A percentile compares a stretch with the other conserved stretches of the same genome.
These are phyloP conservation scores for Fusarium sp. DNA, from an alignment of 2,329 filamentous ascomycete genomes.

Conservation along the genomic window DNA sequence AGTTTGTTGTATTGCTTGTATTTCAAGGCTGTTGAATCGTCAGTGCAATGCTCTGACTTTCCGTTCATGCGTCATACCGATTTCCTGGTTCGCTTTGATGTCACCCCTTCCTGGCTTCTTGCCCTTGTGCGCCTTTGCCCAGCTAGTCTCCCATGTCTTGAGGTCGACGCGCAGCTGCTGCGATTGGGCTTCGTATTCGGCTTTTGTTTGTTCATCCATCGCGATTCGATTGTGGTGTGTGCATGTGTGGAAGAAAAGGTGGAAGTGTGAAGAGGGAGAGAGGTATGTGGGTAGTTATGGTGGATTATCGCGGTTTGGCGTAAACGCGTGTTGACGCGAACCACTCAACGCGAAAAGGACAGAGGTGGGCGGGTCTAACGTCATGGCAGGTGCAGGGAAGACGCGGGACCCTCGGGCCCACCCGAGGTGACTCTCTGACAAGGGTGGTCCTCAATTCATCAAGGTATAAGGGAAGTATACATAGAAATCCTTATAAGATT, in stretches of 20 bases:
- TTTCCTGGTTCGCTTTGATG: slow-evolving; percentile 78
- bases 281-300: slow-evolving; percentile 8
- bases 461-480: neutral
- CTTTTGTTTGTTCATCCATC: slow-evolving; percentile 62
- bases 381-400: slow-evolving; percentile 34
- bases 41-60: neutral
- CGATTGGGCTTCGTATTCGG: slow-evolving; percentile 62
- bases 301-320: slow-evolving; percentile 30
- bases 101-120: slow-evolving; percentile 79
- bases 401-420: slow-evolving; percentile 15
- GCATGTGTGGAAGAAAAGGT: neutral
- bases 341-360: slow-evolving; percentile 40
- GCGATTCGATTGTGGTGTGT: neutral
- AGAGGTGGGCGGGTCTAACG: slow-evolving; percentile 11
- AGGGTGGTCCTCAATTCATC: neutral
- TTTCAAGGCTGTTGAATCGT: slow-evolving; percentile 66
- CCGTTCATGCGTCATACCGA: slow-evolving; percentile 64
- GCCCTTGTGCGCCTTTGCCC: slow-evolving; percentile 71
- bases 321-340: slow-evolving; percentile 41
- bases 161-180: slow-evolving; percentile 73
- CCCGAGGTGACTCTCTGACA: neutral
- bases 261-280: neutral
- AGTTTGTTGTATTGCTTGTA: slow-evolving; percentile 82
- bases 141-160: slow-evolving; percentile 80
- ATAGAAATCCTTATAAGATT: neutral